Evolutionary conservation across 73 alveolate genomes (phyloP), one percentile per base, ranked within the genome.

Genomic region (Paramecium sonneborni): DNA sequence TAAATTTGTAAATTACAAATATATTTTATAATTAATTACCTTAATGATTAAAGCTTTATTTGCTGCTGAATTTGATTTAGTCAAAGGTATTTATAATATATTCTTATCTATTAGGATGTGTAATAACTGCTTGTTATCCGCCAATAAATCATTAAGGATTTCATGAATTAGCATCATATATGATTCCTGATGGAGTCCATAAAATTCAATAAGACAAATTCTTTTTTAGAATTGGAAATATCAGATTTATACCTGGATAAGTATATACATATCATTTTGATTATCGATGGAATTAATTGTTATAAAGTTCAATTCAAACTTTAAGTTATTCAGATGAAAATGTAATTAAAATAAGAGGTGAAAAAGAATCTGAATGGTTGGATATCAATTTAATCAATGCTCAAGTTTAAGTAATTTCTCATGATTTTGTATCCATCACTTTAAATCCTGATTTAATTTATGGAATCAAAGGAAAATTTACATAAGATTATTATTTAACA

Each of bases 161-260:
- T 30, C 55, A 38, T 72, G 44, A 43, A 14, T 79, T 79, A 12
- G 90, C 90, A 21, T 79, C 90, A 1, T 38, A 38, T 6, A 79
- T 79, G 90, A 79, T 79, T 1, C 90, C 90, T 8, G 90, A 79
- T 79, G 90, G 90, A 44, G 90, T 79, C 6, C 90, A 79, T 44
- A 79, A 79, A 79, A 46, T 79, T 2, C 39, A 21, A 79, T 30
- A 44, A 18, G 90, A 79, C 41, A 39, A 79, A 24, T 79, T 79
- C 43, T 79, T 41, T 24, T 79, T 79, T 18, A 72, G 57, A 14
- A 32, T 72, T 15, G 86, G 86, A n/a, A 38, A 34, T 21, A 15
- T 38, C 35, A n/a, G 14, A 35, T 35, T 72, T n/a, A 8, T 35
- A n/a, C 35, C 38, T 28, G 86, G 86, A 15, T 72, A 72, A 37